Evolutionary conservation across 176 grass and related monocot genomes (phyloP), one percentile per base, ranked within the genome.

Genomic region (Melocanna baccifera): DNA sequence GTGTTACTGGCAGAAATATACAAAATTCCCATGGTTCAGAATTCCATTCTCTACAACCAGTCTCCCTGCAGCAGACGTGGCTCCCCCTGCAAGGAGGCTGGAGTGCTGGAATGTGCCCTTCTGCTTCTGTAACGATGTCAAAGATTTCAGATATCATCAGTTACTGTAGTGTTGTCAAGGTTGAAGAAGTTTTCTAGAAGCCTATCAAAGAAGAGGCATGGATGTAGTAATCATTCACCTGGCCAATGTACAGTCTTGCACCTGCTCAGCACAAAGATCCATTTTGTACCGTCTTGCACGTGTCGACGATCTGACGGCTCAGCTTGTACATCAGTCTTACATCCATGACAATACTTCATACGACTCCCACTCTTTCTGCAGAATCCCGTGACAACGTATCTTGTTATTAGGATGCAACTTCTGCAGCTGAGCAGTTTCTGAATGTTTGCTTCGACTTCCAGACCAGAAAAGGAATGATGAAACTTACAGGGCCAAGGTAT

Each of bases 191-290:
- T 62, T 15, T 40, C 22, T 25, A 4, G 19, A 22, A 67, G 29
- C 50, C 46, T 45, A 10, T 46, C 7, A 36, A 16, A 12, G 23
- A 75, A 37, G n/a, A 46, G 6, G 10, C 51, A 52, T 73, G 68
- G 68, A 46, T 51, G 46, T 43, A 50, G 46, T 36, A 69, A 30
- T 40, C 66, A 76, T 19, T 65, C 45, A 97, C 94, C 91, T 94
- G 72, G 26, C 85, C 91, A 36, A 94, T 88, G 76, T 92, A 94
- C 22, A 97, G 69, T 84, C 79, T 86, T 94, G 76, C 84, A 92
- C 30, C 91, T 97, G 90, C 94, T 97, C 26, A 97, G 55, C 59
- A 97, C 89, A 71, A 97, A 97, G 69, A 97, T 94, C 91, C 94
- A 97, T 67, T 97, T 97, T 52, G 74, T 73, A 47, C 75, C 84